These are phyloP conservation scores for Penicillium crustosum DNA, from an alignment of 2,329 filamentous ascomycete genomes.

Conservation along the genomic window DNA sequence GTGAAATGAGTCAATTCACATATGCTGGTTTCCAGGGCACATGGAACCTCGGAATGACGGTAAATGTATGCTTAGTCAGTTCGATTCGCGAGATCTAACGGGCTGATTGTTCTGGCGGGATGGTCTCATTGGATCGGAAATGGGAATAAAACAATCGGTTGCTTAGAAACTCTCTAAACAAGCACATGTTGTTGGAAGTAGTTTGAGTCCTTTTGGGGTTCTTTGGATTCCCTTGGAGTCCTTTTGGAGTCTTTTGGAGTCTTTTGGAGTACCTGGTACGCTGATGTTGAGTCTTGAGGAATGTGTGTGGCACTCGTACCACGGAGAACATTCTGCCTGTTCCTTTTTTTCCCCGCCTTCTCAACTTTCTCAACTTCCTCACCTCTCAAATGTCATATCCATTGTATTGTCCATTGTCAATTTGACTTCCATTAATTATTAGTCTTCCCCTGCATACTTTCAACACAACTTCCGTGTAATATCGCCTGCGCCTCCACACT, in stretches of 20 bases:
- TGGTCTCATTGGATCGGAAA: conserved; percentile 5
- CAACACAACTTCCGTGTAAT: background rate
- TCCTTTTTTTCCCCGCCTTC: background rate
- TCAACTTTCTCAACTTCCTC: background rate
- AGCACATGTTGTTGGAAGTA: too few relatives aligned
- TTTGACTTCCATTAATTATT: background rate
- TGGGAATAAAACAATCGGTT: background rate
- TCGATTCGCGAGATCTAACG: conserved; percentile 4
- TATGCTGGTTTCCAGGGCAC: background rate
- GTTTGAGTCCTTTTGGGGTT: too few relatives aligned
- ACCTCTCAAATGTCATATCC: background rate
- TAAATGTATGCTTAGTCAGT: conserved; percentile 4
- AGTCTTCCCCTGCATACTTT: background rate
- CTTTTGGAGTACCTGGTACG: background rate
- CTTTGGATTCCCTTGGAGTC: too few relatives aligned
- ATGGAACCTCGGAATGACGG: background rate
- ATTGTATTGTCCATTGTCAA: background rate
- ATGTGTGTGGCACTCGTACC: background rate
- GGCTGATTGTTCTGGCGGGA: conserved; percentile 11
- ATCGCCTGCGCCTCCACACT: conserved; percentile 3
- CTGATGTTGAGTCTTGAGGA: background rate
- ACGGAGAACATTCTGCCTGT: background rate
- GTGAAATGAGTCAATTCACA: background rate
- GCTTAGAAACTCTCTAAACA: too few relatives aligned
- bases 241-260: too few relatives aligned